These are phyloP conservation scores for Botrytis deweyae DNA, from an alignment of 2,329 filamentous ascomycete genomes.

Conservation along the genomic window DNA sequence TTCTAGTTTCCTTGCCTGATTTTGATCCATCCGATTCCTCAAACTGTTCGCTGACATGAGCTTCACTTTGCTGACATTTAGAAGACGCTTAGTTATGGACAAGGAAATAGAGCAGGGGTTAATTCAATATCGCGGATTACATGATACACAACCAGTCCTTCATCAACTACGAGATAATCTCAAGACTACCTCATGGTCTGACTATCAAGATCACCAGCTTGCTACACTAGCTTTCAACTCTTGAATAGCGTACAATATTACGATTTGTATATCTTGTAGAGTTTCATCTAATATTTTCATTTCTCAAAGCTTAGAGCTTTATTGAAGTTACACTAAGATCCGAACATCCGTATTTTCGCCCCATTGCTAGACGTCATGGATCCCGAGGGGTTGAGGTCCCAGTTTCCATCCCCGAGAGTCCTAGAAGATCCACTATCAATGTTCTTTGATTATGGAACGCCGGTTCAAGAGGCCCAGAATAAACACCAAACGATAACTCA, in stretches of 20 bases:
- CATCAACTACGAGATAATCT: neutral
- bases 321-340: neutral
- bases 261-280: neutral
- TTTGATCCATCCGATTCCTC: neutral
- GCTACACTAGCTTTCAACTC: neutral
- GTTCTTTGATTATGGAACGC: conserved; percentile 32
- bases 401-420: conserved; percentile 3
- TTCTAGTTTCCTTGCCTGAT: neutral
- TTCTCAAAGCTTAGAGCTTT: neutral
- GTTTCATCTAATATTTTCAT: neutral
- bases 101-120: neutral
- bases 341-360: neutral
- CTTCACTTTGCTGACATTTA: conserved; percentile 10
- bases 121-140: neutral
- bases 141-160: neutral
- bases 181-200: neutral
- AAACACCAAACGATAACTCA: neutral
- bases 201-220: conserved; percentile 10
- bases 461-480: conserved; percentile 14
- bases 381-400: neutral
- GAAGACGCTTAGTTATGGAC: conserved; percentile 6
- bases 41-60: conserved; percentile 13
- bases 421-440: conserved; percentile 25
- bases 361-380: neutral
- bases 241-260: neutral